These are phyloP conservation scores for Candida tibetensis DNA, from an alignment of 805 yeast species.

Conservation along the genomic window DNA sequence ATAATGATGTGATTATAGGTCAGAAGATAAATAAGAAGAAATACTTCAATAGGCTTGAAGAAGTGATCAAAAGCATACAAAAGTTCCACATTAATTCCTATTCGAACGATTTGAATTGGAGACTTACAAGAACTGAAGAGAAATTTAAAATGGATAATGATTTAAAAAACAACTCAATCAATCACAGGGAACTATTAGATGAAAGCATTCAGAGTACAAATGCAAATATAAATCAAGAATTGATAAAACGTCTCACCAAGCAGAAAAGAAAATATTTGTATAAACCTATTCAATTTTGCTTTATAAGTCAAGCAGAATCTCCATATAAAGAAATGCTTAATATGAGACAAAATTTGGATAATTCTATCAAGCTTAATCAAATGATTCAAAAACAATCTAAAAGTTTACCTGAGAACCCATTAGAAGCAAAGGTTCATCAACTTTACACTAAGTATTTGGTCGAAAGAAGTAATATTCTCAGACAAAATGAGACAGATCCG, in stretches of 20 bases:
- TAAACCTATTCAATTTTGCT: constrained; percentile 25
- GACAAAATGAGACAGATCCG: constrained; percentile 11
- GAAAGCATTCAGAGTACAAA: too few relatives aligned
- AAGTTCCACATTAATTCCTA: constrained; percentile 8
- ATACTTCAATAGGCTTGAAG: constrained; percentile 13
- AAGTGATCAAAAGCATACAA: constrained; percentile 13
- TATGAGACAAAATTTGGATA: constrained; percentile 6
- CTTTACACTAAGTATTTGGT: constrained; percentile 8
- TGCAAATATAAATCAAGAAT: constrained; percentile 3
- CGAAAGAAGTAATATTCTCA: constrained; percentile 8
- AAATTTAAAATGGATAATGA: background rate
- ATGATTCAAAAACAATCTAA: background rate
- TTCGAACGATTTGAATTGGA: constrained; percentile 4
- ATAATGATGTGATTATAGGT: constrained; percentile 4
- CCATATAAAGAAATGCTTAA: constrained; percentile 13
- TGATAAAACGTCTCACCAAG: constrained; percentile 11
- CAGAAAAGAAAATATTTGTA: constrained; percentile 16
- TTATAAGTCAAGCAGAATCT: constrained; percentile 16
- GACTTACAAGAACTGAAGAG: constrained; percentile 5
- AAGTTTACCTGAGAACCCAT: background rate
- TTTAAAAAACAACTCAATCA: background rate
- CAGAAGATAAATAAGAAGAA: constrained; percentile 13
- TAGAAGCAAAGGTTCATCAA: constrained; percentile 8
- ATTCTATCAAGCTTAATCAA: background rate
- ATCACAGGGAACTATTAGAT: background rate